Conservation (phyloP, 2,329 filamentous ascomycete species). For the Pseudogymnoascus sp. region DNA sequence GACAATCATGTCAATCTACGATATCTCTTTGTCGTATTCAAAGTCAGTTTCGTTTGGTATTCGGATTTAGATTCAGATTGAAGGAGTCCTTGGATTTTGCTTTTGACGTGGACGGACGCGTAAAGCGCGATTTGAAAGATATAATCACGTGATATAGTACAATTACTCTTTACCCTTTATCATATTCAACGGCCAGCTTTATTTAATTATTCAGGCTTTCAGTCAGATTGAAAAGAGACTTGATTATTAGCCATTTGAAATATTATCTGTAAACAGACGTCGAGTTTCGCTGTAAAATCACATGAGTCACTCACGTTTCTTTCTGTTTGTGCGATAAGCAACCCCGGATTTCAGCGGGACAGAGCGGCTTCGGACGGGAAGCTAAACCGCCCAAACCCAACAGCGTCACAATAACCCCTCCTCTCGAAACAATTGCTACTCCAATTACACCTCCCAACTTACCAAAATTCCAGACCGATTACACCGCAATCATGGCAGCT, state of each 20-base stretch:
- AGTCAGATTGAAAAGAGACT: neutral
- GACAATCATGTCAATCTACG: neutral
- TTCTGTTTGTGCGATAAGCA: neutral
- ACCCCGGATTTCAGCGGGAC: slow-evolving; percentile 4
- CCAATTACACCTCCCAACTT: neutral
- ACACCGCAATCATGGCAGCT: slow-evolving; percentile 21
- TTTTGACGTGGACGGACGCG: neutral
- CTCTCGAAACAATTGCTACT: neutral
- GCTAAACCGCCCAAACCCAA: neutral
- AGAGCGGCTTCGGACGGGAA: slow-evolving; percentile 1
- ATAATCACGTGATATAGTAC: neutral
- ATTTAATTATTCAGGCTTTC: neutral
- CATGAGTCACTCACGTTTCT: neutral
- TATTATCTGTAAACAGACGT: neutral
- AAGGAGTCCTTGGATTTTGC: neutral
- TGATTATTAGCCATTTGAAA: neutral
- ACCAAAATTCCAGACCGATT: slow-evolving; percentile 11
- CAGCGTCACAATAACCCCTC: neutral
- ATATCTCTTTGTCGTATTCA: neutral
- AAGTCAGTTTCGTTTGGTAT: neutral
- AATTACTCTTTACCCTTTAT: neutral
- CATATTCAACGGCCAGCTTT: neutral
- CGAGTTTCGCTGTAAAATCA: neutral
- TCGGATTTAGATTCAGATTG: neutral
- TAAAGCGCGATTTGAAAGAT: neutral